These are phyloP conservation scores for Platanus orientalis DNA, from an alignment of 164 flowering plant genomes.

Conservation along the genomic window DNA sequence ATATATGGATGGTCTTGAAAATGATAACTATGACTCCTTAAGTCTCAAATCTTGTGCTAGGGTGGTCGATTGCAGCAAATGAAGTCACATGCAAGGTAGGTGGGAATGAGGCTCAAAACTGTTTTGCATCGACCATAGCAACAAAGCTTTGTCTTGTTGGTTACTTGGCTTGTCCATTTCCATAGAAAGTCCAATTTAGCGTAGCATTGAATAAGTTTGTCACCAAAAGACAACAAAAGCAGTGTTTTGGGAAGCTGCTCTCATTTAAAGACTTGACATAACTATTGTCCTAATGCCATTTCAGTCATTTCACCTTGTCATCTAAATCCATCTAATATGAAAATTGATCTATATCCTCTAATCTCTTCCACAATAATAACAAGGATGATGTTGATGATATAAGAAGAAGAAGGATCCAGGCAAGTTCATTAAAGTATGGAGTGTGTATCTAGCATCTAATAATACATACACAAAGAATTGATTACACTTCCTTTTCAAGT, in stretches of 20 bases:
- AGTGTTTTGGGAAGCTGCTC: too few relatives aligned
- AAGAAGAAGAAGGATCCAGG: too few relatives aligned
- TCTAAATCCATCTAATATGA: background rate
- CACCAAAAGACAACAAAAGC: background rate
- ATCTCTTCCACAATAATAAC: background rate
- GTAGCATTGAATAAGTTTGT: background rate
- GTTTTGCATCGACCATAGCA: background rate
- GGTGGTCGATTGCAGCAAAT: slow-evolving; percentile 4
- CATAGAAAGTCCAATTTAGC: background rate
- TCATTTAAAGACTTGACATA: too few relatives aligned
- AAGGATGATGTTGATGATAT: too few relatives aligned
- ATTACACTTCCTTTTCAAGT: background rate
- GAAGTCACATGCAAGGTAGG: slow-evolving; percentile 20
- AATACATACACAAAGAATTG: slow-evolving; percentile 1
- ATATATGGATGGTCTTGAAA: background rate
- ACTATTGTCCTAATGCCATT: too few relatives aligned
- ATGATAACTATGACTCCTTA: background rate
- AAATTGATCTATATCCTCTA: background rate
- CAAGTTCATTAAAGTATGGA: background rate
- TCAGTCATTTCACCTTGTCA: too few relatives aligned
- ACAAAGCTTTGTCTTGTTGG: slow-evolving; percentile 1
- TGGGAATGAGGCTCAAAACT: slow-evolving; percentile 1
- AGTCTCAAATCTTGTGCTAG: background rate
- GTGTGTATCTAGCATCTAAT: background rate
- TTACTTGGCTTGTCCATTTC: slow-evolving; percentile 3